These are phyloP conservation scores for Aristolochia californica DNA, from an alignment of 164 flowering plant species.

Conservation along the genomic window DNA sequence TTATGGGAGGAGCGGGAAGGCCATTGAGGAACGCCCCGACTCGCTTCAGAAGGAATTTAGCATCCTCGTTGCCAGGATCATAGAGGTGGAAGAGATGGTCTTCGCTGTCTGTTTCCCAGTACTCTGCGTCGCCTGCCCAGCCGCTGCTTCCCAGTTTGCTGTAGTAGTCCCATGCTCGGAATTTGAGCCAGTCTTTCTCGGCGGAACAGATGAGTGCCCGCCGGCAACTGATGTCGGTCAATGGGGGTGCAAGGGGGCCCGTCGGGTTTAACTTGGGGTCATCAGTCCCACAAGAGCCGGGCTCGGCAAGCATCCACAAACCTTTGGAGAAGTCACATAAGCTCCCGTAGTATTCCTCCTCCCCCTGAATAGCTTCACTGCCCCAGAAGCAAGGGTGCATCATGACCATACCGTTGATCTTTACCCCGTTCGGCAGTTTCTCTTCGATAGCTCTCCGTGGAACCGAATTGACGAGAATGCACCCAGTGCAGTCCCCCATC, in stretches of 20 bases:
- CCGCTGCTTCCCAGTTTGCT: background rate
- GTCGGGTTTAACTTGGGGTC: background rate
- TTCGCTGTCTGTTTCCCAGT: conserved; percentile 1
- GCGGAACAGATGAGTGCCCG: background rate
- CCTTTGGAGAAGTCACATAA: background rate
- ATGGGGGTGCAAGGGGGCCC: background rate
- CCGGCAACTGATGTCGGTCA: background rate
- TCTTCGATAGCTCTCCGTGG: conserved; percentile 3
- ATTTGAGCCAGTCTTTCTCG: background rate
- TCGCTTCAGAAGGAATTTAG: background rate
- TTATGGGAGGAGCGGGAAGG: background rate
- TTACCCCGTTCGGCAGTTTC: conserved; percentile 16
- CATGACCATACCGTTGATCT: background rate
- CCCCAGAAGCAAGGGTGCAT: background rate
- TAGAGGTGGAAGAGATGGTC: conserved; percentile 6
- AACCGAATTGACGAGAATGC: conserved; percentile 30
- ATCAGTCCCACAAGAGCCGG: background rate
- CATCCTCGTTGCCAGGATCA: conserved; percentile 2
- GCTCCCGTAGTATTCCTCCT: background rate
- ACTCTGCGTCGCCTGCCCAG: conserved; percentile 1
- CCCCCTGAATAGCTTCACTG: background rate
- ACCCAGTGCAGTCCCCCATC: conserved; percentile 57
- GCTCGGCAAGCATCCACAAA: background rate
- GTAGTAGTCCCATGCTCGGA: conserved; percentile 2
- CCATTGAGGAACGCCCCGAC: background rate